phyloP scores from a whole-genome alignment of 73 alveolate genomes.

The Effrenium voratum region DNA sequence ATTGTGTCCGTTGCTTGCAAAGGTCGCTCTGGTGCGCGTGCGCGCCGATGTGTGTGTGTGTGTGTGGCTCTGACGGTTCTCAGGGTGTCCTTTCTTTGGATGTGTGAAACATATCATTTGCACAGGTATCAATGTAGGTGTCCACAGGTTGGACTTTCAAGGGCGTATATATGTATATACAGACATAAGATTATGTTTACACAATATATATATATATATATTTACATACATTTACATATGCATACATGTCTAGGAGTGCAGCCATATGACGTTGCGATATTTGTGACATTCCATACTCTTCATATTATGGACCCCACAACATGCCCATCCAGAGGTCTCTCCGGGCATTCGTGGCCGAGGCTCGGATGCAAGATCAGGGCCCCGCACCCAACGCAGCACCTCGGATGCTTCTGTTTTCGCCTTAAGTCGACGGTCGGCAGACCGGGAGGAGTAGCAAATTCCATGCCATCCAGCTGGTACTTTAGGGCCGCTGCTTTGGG shows the following conservation, averaged over 20 bases:
- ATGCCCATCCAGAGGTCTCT: background rate
- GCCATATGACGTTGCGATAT: background rate
- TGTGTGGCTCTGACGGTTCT: background rate
- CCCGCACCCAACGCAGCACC: constrained; percentile 3
- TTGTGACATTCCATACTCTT: background rate
- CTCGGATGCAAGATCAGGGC: background rate
- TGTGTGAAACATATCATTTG: background rate
- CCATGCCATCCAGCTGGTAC: no score
- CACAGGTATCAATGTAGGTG: background rate
- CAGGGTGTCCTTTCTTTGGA: background rate
- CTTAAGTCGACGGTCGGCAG: background rate
- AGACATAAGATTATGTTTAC: no score
- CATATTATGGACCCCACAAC: background rate
- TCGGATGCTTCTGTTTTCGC: background rate
- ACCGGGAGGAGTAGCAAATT: background rate
- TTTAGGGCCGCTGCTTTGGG: no score
- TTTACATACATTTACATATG: no score
- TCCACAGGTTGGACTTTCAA: no score
- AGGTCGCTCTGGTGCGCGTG: no score
- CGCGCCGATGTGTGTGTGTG: background rate
- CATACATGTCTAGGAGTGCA: background rate
- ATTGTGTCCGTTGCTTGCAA: no score
- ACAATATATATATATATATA: no score
- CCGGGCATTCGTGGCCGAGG: background rate
- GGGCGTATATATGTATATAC: no score